Evolutionary conservation across 345 rosid genomes (phyloP).

Genomic region (Erodium maritimum): DNA sequence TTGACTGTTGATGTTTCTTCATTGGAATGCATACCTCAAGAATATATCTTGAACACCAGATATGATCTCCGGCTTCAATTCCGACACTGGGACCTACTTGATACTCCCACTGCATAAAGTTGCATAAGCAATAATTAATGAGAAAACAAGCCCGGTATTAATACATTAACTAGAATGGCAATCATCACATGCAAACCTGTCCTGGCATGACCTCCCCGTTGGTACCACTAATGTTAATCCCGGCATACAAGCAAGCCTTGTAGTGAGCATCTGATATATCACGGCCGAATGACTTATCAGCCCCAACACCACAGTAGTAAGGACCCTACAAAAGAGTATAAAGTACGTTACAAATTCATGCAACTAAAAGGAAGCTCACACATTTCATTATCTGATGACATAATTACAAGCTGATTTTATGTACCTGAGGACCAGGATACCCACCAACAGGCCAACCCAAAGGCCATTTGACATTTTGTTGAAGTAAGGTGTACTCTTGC

Average conservation of each 20-base stretch:
- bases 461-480: constrained; percentile 83
- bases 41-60: constrained; percentile 96
- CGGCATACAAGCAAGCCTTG: constrained; percentile 95
- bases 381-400: neutral
- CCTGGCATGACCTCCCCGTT: constrained; percentile 99
- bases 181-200: constrained; percentile 39
- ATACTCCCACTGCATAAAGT: constrained; percentile 75
- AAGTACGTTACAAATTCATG: neutral
- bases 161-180: neutral
- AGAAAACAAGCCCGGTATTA: neutral
- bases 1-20: neutral
- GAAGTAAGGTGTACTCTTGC: constrained; percentile 96
- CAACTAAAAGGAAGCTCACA: neutral
- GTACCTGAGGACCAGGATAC: constrained; percentile 95
- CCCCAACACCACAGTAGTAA: constrained; percentile 95
- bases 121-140: neutral
- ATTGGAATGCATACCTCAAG: constrained; percentile 50
- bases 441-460: constrained; percentile 99
- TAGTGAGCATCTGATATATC: constrained; percentile 98
- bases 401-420: neutral
- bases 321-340: constrained; percentile 55
- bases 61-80: constrained; percentile 87
- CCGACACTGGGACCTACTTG: constrained; percentile 98
- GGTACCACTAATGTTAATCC: constrained; percentile 86
- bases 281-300: constrained; percentile 90